Base-by-base conservation (phyloP, 2,329 filamentous ascomycete genomes). In the Boeremia exigua region DNA sequence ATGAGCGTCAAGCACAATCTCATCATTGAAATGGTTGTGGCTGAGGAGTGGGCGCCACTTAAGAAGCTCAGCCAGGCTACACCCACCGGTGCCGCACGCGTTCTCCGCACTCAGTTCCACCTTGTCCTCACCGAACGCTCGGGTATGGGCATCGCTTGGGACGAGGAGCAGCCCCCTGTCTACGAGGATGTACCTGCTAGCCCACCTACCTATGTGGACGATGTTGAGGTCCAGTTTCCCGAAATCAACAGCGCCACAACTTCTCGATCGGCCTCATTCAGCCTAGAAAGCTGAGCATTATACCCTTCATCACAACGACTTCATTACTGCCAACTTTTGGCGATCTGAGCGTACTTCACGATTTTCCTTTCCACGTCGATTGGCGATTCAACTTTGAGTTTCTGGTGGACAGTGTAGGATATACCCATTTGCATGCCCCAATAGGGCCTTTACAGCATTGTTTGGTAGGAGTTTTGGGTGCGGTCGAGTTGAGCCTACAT, bases 71-170 rank as follows among this genome's bases (percentile, higher is more conserved):
- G 87, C 73, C 81, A 92, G 46, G 84, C 91, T 43, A 93, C 91
- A 0, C 92, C 93, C 45, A 97, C 94, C 0, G 94, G 94, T 58
- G 90, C 92, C 2, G 95, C 94, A 0, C 86, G 94, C 61, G 94
- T 98, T 48, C 81, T 99, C 58, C 86, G 94, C 62, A 97, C 96
- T 84, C 91, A 96, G 74, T 98, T 97, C 80, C 86, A 85, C 67
- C 82, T 95, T 48, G 81, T 87, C 54, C 83, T 98, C 51, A 97
- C 93, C 4, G 90, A 96, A 78, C 86, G 91, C 56, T 85, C 86
- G 17, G 94, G 94, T 15, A 84, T 96, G 72, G 93, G 94, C 46
- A 93, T 99, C 67, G 91, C 90, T 65, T 99, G 95, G 94, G 94
- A 98, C 66, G 94, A 97, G 77, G 94, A 99, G 80, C 88, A 91